Percentiles rank a stretch among this genome's conserved stretches.
Evolutionary conservation across 1,284 basidiomycete genomes (phyloP).

Genomic region (Schizophyllum commune): DNA sequence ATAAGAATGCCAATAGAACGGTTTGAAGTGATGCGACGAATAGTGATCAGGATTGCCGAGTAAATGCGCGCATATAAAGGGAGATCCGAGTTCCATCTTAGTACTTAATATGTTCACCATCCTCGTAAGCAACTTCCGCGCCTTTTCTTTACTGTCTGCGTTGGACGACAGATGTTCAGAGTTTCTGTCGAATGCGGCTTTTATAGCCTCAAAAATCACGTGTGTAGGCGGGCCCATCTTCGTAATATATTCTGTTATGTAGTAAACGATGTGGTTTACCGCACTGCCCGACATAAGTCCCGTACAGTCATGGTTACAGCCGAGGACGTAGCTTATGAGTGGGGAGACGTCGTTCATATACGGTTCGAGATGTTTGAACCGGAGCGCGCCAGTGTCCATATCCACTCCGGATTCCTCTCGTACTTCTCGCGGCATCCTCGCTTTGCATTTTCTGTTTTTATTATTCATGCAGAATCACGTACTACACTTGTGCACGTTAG

Average conservation of each 20-base stretch:
- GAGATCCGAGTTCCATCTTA: slow-evolving; percentile 30
- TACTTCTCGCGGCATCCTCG: neutral
- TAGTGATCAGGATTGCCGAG: slow-evolving; percentile 29
- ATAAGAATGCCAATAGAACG: slow-evolving; percentile 27
- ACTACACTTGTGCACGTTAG: no score
- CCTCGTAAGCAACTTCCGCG: slow-evolving; percentile 26
- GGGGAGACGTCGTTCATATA: slow-evolving; percentile 32
- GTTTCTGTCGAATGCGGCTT: slow-evolving; percentile 23
- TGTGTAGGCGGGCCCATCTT: slow-evolving; percentile 30
- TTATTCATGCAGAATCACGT: no score
- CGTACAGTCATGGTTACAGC: slow-evolving; percentile 36
- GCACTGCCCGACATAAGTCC: slow-evolving; percentile 29
- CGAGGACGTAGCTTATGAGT: slow-evolving; percentile 22
- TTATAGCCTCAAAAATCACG: slow-evolving; percentile 27
- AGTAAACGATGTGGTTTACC: slow-evolving; percentile 32
- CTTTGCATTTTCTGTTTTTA: no score
- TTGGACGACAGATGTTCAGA: slow-evolving; percentile 13
- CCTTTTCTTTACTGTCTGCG: slow-evolving; percentile 12
- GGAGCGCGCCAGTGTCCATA: slow-evolving; percentile 22
- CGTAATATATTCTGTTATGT: slow-evolving; percentile 36
- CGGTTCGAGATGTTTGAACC: slow-evolving; percentile 21
- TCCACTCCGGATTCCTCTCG: slow-evolving; percentile 17
- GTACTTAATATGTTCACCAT: slow-evolving; percentile 28
- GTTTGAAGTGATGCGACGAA: slow-evolving; percentile 25
- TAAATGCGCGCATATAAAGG: slow-evolving; percentile 28